Percentiles rank a stretch among this genome's conserved stretches.
These are phyloP conservation scores for Candida tibetensis DNA, from an alignment of 805 yeast species.

Conservation along the genomic window DNA sequence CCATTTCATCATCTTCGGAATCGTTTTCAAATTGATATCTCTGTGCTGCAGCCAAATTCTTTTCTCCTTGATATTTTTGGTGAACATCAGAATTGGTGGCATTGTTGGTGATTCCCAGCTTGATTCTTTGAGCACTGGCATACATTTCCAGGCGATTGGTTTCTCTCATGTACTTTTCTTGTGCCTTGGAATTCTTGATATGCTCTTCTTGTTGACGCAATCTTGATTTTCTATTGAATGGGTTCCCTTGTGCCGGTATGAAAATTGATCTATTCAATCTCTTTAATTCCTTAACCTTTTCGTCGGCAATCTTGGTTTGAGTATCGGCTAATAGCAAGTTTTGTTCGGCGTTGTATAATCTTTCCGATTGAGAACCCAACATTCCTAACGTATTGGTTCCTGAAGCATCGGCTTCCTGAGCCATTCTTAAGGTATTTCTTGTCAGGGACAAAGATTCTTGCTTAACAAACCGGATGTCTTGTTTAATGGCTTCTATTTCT, in stretches of 20 bases:
- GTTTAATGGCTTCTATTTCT: slow-evolving; percentile 82
- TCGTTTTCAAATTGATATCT: slow-evolving; percentile 84
- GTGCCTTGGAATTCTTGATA: slow-evolving; percentile 57
- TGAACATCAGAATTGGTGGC: slow-evolving; percentile 35
- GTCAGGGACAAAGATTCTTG: slow-evolving; percentile 85
- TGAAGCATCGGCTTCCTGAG: slow-evolving; percentile 46
- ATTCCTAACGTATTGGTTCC: slow-evolving; percentile 77
- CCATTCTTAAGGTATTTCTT: slow-evolving; percentile 67
- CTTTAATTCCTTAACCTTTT: slow-evolving; percentile 74
- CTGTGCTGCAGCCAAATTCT: slow-evolving; percentile 55
- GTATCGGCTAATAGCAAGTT: slow-evolving; percentile 74
- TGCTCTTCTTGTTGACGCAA: slow-evolving; percentile 70
- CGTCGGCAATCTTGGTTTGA: slow-evolving; percentile 79
- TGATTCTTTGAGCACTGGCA: slow-evolving; percentile 66
- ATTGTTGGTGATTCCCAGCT: slow-evolving; percentile 51
- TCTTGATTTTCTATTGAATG: slow-evolving; percentile 80
- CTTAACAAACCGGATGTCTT: slow-evolving; percentile 77
- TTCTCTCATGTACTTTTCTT: slow-evolving; percentile 62
- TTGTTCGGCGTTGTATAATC: slow-evolving; percentile 75
- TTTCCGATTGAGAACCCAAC: slow-evolving; percentile 91
- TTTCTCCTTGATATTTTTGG: slow-evolving; percentile 52
- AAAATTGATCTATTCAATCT: slow-evolving; percentile 78
- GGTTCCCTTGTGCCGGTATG: slow-evolving; percentile 76
- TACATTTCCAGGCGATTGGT: slow-evolving; percentile 56
- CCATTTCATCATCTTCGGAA: slow-evolving; percentile 90